Evolutionary conservation across 2,329 filamentous ascomycete genomes (phyloP), one percentile per base, ranked within the genome.

Genomic region (Botryotinia globosa): DNA sequence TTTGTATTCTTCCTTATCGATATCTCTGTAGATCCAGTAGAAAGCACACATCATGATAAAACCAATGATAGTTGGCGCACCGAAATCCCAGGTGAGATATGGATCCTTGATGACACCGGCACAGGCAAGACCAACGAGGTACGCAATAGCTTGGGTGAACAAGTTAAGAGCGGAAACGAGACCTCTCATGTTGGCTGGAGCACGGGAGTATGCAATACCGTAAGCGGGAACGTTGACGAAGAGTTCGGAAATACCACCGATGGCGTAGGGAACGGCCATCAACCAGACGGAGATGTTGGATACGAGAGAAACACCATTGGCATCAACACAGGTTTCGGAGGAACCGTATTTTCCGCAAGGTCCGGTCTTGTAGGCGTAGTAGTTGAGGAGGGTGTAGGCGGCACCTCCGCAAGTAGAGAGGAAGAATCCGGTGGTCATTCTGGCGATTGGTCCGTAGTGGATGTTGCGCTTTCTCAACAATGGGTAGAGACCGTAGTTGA

Each of bases 391-490:
- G 45, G 87, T 85, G 9, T 87, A 85, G 34, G 84, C 86, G 70
- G 86, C 80, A 84, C 88, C 89, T 73, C 90, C 87, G 22, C 89
- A 78, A 2, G 88, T 84, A 42, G 87, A 90, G 72, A 92, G 84
- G 76, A 89, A 80, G 84, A 94, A 94, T 68, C 92, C 92, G 18
- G 85, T 81, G 4, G 90, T 86, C 82, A 94, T 94, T 80, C 90
- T 90, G 83, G 90, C 92, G 82, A 94, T 90, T 61, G 91, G 92
- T 0, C 87, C 92, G 83, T 93, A 92, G 72, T 85, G 84, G 79
- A 94, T 85, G 61, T 87, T 87, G 54, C 86, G 74, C 77, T 86
- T 88, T 79, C 90, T 89, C 73, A 94, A 85, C 32, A 85, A 80
- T 0, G 92, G 92, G 82, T 94, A 94, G 68, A 94, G 77, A 48